Evolutionary conservation across 768 basidiomycete genomes (phyloP), one percentile per base, ranked within the genome.

Genomic region (Mycena galericulata): DNA sequence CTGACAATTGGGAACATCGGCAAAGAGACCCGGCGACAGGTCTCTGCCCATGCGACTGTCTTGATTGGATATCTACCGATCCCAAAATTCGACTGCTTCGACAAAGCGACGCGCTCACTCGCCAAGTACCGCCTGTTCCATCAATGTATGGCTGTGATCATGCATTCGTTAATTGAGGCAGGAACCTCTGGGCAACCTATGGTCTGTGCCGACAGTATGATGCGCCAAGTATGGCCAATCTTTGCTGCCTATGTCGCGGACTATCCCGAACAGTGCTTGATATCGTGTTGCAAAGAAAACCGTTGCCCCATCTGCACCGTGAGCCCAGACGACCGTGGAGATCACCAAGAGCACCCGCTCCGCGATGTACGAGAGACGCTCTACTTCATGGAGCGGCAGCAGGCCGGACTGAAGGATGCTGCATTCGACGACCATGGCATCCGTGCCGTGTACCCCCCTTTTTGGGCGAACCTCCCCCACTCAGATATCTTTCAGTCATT

Each of bases 391-490:
- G 61, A 11, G 74, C 80, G 74, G 55, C 74, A 3, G 26, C 34
- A 34, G 60, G 26, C 20, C 1, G 60, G 60, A 34, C 15, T 36
- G n/a, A 51, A 51, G 3, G 65, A 75, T 30, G 46, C 72, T 0
- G 65, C 65, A 4, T 77, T 75, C 46, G 59, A 75, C 3, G 34
- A 72, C 0, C 15, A 68, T 3, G 67, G 72, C 1, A 36, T 77
- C 0, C 45, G 71, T 6, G 24, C 70, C 2, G 53, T 78, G 1
- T 56, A 71, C 45, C 26, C 67, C 2, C 84, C 81, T 4, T 85
- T 84, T 68, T 85, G 84, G 85, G 46, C 45, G 0, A 67, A 80
- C 38, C 73, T 85, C 1, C 83, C 82, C 0, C 78, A 81, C 65
- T 70, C 72, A 63, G 62, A 85, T 62, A 86, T 86, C 43, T 83